Evolutionary conservation across 805 yeast genomes (phyloP).

Genomic region (Spathaspora hagerdaliae): DNA sequence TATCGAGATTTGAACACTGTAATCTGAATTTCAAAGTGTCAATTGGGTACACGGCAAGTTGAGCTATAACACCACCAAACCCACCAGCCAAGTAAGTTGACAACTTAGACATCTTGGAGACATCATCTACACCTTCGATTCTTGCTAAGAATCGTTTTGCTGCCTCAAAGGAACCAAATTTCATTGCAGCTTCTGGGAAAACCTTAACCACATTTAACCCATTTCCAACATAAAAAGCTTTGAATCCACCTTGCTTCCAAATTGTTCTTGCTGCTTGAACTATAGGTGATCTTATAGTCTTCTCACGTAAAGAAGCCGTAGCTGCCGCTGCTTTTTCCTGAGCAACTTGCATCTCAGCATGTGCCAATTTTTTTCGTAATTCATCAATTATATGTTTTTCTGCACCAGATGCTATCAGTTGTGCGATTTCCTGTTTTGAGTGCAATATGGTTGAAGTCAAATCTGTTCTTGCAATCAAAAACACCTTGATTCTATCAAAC

Average conservation of each 20-base stretch:
- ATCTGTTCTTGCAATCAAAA: slow-evolving; percentile 86
- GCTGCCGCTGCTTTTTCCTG: slow-evolving; percentile 20
- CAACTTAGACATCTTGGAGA: slow-evolving; percentile 62
- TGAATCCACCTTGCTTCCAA: slow-evolving; percentile 84
- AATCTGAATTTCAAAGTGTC: slow-evolving; percentile 91
- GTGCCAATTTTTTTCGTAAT: slow-evolving; percentile 25
- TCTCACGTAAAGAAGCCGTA: slow-evolving; percentile 27
- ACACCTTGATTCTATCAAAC: slow-evolving; percentile 91
- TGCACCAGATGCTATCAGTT: slow-evolving; percentile 32
- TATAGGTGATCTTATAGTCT: slow-evolving; percentile 64
- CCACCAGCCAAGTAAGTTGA: slow-evolving; percentile 95
- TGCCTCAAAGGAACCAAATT: slow-evolving; percentile 91
- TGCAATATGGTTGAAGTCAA: slow-evolving; percentile 65
- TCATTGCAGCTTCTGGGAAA: slow-evolving; percentile 96
- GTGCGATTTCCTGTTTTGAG: slow-evolving; percentile 44
- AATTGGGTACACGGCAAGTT: slow-evolving; percentile 88
- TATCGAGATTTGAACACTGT: slow-evolving; percentile 84
- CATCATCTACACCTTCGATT: slow-evolving; percentile 72
- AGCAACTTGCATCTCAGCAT: slow-evolving; percentile 19
- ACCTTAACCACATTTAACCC: slow-evolving; percentile 91
- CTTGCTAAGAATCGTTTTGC: slow-evolving; percentile 70
- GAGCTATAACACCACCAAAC: slow-evolving; percentile 91
- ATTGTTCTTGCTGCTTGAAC: slow-evolving; percentile 75
- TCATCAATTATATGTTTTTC: slow-evolving; percentile 31
- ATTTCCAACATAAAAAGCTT: slow-evolving; percentile 90